Conservation (phyloP, 495 filamentous ascomycete genomes). For the Penicillium turbatum region DNA sequence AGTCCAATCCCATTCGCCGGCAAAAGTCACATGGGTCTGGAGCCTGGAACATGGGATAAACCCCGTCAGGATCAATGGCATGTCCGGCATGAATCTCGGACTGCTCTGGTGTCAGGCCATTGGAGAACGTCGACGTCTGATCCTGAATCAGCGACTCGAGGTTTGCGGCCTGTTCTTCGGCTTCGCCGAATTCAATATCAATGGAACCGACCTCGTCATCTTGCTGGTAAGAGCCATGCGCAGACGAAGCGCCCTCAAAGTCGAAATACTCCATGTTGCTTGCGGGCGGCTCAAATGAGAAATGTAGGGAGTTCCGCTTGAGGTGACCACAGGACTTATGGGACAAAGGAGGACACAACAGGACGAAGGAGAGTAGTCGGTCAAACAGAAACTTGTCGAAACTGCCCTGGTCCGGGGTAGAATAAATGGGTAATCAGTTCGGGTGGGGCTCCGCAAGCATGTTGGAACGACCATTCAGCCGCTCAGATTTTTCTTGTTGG, state of each 20-base stretch:
- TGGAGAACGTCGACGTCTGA: slow-evolving; percentile 35
- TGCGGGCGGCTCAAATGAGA: neutral
- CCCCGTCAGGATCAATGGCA: slow-evolving; percentile 31
- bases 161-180: slow-evolving; percentile 32
- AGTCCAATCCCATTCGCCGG: slow-evolving; percentile 61
- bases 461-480: slow-evolving; percentile 12
- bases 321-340: neutral
- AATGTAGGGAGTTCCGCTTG: neutral
- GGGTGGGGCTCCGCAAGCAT: slow-evolving; percentile 12
- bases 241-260: slow-evolving; percentile 48
- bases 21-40: slow-evolving; percentile 69
- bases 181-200: slow-evolving; percentile 36
- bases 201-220: slow-evolving; percentile 43
- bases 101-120: slow-evolving; percentile 27
- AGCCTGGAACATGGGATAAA: slow-evolving; percentile 46
- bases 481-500: neutral
- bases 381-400: slow-evolving; percentile 13
- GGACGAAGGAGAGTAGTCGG: slow-evolving; percentile 21
- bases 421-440: slow-evolving; percentile 20
- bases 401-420: slow-evolving; percentile 37
- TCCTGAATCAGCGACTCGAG: slow-evolving; percentile 37
- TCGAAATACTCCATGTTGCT: slow-evolving; percentile 50
- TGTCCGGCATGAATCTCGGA: slow-evolving; percentile 23
- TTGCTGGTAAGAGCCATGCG: slow-evolving; percentile 31
- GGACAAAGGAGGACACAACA: slow-evolving; percentile 3